A percentile compares a stretch with the other conserved stretches of the same genome.
Evolutionary conservation across 305 asterid species (phyloP).

Genomic region (Salvia sclarea): DNA sequence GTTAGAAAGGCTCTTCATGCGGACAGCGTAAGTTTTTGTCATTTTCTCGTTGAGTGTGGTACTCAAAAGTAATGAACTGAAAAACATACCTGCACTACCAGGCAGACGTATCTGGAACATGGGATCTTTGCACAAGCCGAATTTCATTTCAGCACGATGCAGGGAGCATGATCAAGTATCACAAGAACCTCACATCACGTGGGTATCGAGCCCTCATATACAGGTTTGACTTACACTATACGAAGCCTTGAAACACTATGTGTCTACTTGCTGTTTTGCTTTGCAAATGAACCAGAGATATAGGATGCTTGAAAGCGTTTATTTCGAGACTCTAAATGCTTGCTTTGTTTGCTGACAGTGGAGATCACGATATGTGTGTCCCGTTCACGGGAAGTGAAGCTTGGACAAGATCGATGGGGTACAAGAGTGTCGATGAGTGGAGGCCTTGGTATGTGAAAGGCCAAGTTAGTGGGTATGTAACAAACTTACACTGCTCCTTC

Average conservation of each 20-base stretch:
- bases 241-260: not conserved
- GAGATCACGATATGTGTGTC: constrained; percentile 96
- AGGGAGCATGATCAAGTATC: constrained; percentile 93
- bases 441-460: constrained; percentile 69
- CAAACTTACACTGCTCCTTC: not conserved
- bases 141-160: constrained; percentile 59
- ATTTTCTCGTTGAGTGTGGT: constrained; percentile 2
- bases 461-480: constrained; percentile 74
- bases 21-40: constrained; percentile 56
- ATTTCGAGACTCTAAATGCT: not conserved
- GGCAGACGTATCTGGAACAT: constrained; percentile 49
- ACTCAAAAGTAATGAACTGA: constrained; percentile 23
- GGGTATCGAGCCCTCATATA: constrained; percentile 70
- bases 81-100: constrained; percentile 37
- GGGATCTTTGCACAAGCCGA: constrained; percentile 74
- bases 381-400: constrained; percentile 83
- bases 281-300: no score
- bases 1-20: constrained; percentile 92
- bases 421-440: constrained; percentile 65
- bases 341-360: constrained; percentile 44
- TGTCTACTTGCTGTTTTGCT: not conserved
- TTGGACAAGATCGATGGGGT: constrained; percentile 89
- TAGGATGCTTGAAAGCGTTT: not conserved
- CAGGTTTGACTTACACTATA: constrained; percentile 1
- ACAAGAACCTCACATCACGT: constrained; percentile 72